Base-by-base conservation (phyloP, 2,329 filamentous ascomycete genomes). In the Neofusicoccum laricinum region DNA sequence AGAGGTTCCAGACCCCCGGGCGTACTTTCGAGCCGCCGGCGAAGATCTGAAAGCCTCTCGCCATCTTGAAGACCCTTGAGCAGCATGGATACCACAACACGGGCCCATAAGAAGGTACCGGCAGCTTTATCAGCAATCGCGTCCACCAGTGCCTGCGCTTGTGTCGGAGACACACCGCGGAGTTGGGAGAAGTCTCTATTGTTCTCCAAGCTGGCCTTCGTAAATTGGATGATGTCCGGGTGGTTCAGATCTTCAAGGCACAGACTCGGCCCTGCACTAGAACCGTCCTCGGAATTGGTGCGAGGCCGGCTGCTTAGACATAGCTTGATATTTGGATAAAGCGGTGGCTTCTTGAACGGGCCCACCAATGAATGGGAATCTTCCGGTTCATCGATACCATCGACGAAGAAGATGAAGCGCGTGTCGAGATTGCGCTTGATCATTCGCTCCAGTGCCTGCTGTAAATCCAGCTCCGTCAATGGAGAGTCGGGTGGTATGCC, bases 1-100 rank as follows among this genome's bases (percentile, higher is more conserved):
- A 68, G 65, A 5, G 59, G 32, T 32, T 73, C 67, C 3, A 73
- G 50, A 21, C 69, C 70, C 2, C 50, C 7, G 1, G 71, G 72
- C 11, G 70, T 32, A 4, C 30, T 17, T 2, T 65, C 43, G 1
- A 74, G 49, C n/a, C 71, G 38, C 12, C 41, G 32, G 19, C 67
- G 64, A 6, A 73, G 65, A 40, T 70, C 62, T 12, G 34, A 38
- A 3, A 72, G 61, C 2, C 57, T 51, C 59, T 72, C 70, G 1
- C 40, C 49, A 58, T 67, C 46, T 4, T 25, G n/a, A n/a, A 65
- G 49, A 10, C 65, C 65, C 21, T 64, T 12, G 10, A 63, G 36
- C 17, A 67, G 59, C 15, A 43, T 34, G 34, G 48, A 3, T n/a
- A 61, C 34, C 21, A 65, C 51, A 2, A 65, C 25, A 14, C 17